Base-by-base conservation (phyloP, 2,329 filamentous ascomycete genomes). In the Aspergillus pseudoterreus region DNA sequence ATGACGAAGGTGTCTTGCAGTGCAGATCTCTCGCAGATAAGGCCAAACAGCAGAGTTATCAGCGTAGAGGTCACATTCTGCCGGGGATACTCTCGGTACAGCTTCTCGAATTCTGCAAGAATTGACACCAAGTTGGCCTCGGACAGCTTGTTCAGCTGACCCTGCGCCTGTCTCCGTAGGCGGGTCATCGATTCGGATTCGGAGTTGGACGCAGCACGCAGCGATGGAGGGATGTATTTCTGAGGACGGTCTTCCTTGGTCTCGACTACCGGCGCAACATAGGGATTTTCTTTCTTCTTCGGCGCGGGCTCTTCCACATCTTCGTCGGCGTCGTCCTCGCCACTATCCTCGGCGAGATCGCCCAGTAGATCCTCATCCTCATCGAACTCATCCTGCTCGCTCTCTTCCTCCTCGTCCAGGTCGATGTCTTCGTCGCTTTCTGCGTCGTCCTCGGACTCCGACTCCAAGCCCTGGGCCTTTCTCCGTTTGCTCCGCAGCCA, bases 1-100 rank as follows among this genome's bases (percentile, higher is more conserved):
- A 96, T 90, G 49, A 96, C 83, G 61, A 96, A 95, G 0, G 92
- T 94, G 61, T 96, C 92, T 4, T 88, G 85, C 2, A 96, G 77
- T 41, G 78, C 84, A 21, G 91, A 88, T 6, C 85, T 82, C 60
- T 95, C 90, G 62, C 84, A 87, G 27, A 96, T 82, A 53, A 94
- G 82, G n/a, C 83, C 82, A 54, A 96, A 78, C 0, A 97, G 75
- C 1, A 92, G 77, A 55, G 92, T 85, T 3, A 92, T 83, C 2
- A 97, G 75, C 0, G 84, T 86, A 1, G 88, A 85, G 1, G 90
- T 96, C 43, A 96, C 90, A 63, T 92, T 85, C 55, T 94, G 90
- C n/a, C 94, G 84, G 0, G 94, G 86, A 60, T 95, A 84, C 39
- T 86, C 84, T 49, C 86, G 82, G 67, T 97, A 99, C 1, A 97